Conservation (phyloP, 495 filamentous ascomycete species). For the Penicillium crystallinum region DNA sequence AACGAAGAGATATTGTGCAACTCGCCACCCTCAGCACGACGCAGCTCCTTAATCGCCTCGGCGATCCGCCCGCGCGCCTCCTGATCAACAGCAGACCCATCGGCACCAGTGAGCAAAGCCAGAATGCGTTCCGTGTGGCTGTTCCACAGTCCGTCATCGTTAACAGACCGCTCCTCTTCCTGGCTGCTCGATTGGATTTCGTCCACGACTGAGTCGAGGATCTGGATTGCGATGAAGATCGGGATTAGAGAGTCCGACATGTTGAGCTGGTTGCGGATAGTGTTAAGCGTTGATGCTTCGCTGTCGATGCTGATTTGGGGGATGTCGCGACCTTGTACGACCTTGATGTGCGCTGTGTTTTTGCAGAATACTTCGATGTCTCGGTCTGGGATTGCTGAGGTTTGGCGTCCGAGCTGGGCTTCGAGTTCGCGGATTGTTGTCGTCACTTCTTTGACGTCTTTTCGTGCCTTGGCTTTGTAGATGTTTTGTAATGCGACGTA, state of each 20-base stretch:
- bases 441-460: constrained; percentile 74
- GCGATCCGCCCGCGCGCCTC: constrained; percentile 37
- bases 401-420: constrained; percentile 39
- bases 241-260: constrained; percentile 61
- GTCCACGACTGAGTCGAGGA: constrained; percentile 51
- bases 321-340: constrained; percentile 63
- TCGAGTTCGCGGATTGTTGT: constrained; percentile 60
- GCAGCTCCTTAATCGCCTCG: constrained; percentile 59
- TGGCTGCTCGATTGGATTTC: constrained; percentile 27
- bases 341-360: constrained; percentile 87
- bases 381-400: constrained; percentile 52
- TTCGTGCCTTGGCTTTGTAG: constrained; percentile 84
- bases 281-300: constrained; percentile 27
- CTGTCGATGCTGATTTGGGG: constrained; percentile 33
- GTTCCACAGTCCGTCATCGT: constrained; percentile 33
- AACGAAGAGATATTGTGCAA: constrained; percentile 92
- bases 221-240: constrained; percentile 69
- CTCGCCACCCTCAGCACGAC: constrained; percentile 76
- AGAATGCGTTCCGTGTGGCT: constrained; percentile 43
- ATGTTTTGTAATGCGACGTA: constrained; percentile 91
- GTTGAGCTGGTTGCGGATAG: constrained; percentile 28
- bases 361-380: constrained; percentile 95
- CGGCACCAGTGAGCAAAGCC: constrained; percentile 41
- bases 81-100: constrained; percentile 39
- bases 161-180: constrained; percentile 23